phyloP scores from a whole-genome alignment of 108 stramenopile species.

The Hondaea fermentalgiana region DNA sequence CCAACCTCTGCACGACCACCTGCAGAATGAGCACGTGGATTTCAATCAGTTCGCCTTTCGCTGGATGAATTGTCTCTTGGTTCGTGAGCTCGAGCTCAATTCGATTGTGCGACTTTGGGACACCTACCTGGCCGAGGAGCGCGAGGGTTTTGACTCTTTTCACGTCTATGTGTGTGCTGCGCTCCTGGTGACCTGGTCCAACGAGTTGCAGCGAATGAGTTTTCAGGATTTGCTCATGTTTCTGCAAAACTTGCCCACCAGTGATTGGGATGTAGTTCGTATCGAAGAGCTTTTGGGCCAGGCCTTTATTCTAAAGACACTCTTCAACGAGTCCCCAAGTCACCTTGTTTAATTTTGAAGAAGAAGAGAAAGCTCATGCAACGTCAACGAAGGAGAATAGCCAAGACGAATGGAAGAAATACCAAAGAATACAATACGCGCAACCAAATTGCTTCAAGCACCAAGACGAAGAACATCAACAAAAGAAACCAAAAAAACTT shows the following conservation, averaged over 20 bases:
- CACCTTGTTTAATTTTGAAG: conserved; percentile 10
- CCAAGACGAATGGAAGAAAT: too few species aligned
- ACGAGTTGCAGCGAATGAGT: conserved; percentile 68
- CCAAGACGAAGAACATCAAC: too few species aligned
- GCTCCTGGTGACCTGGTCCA: conserved; percentile 78
- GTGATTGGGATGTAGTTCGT: conserved; percentile 44
- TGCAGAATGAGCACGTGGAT: conserved; percentile 40
- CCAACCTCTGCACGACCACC: not conserved
- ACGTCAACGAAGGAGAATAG: too few species aligned
- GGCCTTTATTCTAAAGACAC: conserved; percentile 45
- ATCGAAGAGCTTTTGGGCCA: conserved; percentile 48
- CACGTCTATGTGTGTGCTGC: conserved; percentile 97
- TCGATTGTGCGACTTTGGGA: conserved; percentile 83
- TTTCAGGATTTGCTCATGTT: conserved; percentile 91
- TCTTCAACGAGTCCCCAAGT: conserved; percentile 23
- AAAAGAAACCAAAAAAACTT: too few species aligned
- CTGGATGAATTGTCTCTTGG: conserved; percentile 97
- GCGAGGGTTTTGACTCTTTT: conserved; percentile 85
- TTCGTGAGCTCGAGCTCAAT: conserved; percentile 74
- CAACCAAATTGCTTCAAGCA: too few species aligned
- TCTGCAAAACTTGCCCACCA: conserved; percentile 62
- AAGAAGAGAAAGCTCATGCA: too few species aligned
- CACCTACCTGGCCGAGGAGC: conserved; percentile 72
- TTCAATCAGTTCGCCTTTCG: conserved; percentile 93
- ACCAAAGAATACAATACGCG: too few species aligned